Conservation (phyloP, 805 yeast species). For the Starmerella davenportii region DNA sequence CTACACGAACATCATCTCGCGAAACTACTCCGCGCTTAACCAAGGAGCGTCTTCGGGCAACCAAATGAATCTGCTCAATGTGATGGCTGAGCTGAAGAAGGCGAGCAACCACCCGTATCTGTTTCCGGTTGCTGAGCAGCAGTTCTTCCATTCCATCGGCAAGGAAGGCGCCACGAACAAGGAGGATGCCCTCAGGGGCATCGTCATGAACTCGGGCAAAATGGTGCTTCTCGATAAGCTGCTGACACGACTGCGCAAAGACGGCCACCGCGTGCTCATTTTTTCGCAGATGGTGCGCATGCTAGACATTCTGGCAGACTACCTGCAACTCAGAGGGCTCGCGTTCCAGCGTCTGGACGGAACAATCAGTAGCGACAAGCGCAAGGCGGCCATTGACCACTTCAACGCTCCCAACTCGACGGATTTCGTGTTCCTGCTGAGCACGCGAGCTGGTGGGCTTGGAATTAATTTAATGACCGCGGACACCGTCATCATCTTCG, state of each 20-base stretch:
- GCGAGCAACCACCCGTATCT: constrained; percentile 95
- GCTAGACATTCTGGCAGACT: constrained; percentile 88
- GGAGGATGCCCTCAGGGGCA: constrained; percentile 68
- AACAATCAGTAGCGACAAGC: constrained; percentile 82
- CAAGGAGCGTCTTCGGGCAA: constrained; percentile 58
- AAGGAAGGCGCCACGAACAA: constrained; percentile 40
- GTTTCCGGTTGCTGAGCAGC: constrained; percentile 81
- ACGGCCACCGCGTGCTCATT: constrained; percentile 89
- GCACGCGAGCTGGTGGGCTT: constrained; percentile 97
- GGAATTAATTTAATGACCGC: constrained; percentile 99
- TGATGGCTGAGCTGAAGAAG: constrained; percentile 89
- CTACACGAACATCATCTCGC: constrained; percentile 81
- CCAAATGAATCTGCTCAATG: constrained; percentile 73
- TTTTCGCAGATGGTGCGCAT: constrained; percentile 96
- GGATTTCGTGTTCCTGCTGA: constrained; percentile 74
- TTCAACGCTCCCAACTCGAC: constrained; percentile 85
- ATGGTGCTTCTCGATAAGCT: constrained; percentile 91
- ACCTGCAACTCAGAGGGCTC: constrained; percentile 67
- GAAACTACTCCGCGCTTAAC: constrained; percentile 78
- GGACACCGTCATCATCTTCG: constrained; percentile 93
- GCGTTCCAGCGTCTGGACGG: constrained; percentile 91
- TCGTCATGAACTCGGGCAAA: constrained; percentile 95
- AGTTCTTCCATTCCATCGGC: constrained; percentile 35
- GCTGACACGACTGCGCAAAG: constrained; percentile 64
- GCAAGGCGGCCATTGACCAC: constrained; percentile 90